A percentile compares a stretch with the other conserved stretches of the same genome.
Conservation (phyloP, 2,329 filamentous ascomycete genomes). For the Didymellaceae sp. region DNA sequence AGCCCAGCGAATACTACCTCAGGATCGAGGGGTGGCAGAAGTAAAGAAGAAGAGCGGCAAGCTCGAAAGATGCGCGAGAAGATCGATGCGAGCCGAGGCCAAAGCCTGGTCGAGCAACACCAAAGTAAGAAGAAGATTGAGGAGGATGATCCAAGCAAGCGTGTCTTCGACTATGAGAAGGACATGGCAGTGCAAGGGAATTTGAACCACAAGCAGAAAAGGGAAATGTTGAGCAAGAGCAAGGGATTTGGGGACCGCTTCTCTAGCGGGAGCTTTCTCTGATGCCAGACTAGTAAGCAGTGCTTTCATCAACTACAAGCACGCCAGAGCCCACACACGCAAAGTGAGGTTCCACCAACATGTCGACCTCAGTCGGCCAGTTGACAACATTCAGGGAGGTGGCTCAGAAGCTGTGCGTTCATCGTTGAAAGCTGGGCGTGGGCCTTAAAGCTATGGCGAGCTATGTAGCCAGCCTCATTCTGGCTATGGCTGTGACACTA, state of each 20-base stretch:
- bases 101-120: slow-evolving; percentile 57
- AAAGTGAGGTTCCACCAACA: no score
- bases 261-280: slow-evolving; percentile 71
- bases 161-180: slow-evolving; percentile 90
- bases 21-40: slow-evolving; percentile 37
- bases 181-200: slow-evolving; percentile 82
- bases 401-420: no score
- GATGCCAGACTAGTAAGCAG: no score
- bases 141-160: slow-evolving; percentile 84
- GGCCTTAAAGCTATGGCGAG: no score
- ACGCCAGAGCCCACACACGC: no score
- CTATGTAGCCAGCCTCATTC: no score
- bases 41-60: slow-evolving; percentile 54
- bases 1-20: slow-evolving; percentile 41
- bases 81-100: slow-evolving; percentile 52
- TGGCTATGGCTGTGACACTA: no score
- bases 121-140: slow-evolving; percentile 67
- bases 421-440: no score
- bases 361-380: no score
- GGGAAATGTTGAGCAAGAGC: slow-evolving; percentile 79
- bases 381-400: no score
- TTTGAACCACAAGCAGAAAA: slow-evolving; percentile 74
- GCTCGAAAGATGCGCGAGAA: slow-evolving; percentile 63
- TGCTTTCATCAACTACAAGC: no score
- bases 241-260: slow-evolving; percentile 84